Conservation (phyloP, 805 yeast species). For the Sugiyamaella americana region DNA sequence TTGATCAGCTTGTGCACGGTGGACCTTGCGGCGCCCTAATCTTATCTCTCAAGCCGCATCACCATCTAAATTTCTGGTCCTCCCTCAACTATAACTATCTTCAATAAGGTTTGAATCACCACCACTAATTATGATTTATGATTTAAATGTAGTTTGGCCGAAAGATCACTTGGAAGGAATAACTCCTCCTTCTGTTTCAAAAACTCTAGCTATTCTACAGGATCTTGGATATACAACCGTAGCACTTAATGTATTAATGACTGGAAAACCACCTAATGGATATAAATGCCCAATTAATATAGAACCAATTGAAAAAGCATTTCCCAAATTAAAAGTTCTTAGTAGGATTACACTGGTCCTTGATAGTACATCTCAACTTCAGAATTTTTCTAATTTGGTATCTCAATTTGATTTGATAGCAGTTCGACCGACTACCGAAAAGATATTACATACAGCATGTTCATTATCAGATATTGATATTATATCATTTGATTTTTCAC, state of each 20-base stretch:
- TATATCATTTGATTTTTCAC: constrained; percentile 61
- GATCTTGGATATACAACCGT: constrained; percentile 62
- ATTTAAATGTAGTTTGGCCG: constrained; percentile 36
- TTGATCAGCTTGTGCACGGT: no score
- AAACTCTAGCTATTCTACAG: constrained; percentile 24
- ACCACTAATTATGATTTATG: constrained; percentile 35
- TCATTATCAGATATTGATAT: constrained; percentile 75
- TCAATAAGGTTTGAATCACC: no score
- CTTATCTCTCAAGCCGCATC: no score
- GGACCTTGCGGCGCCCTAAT: no score
- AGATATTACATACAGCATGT: constrained; percentile 67
- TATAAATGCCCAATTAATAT: constrained; percentile 36
- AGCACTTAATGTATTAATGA: constrained; percentile 55
- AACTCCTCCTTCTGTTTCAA: constrained; percentile 14
- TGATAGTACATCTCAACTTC: constrained; percentile 73
- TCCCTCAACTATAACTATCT: no score
- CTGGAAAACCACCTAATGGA: constrained; percentile 23
- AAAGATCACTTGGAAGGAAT: constrained; percentile 8
- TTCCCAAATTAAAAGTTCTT: constrained; percentile 44
- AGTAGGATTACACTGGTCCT: constrained; percentile 71
- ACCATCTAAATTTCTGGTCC: no score
- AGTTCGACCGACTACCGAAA: constrained; percentile 73
- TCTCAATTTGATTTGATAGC: constrained; percentile 72
- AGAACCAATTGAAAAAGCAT: constrained; percentile 30
- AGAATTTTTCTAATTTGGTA: constrained; percentile 42